phyloP scores from a whole-genome alignment of 179 eudicot genomes.

The Dionaea muscipula region DNA sequence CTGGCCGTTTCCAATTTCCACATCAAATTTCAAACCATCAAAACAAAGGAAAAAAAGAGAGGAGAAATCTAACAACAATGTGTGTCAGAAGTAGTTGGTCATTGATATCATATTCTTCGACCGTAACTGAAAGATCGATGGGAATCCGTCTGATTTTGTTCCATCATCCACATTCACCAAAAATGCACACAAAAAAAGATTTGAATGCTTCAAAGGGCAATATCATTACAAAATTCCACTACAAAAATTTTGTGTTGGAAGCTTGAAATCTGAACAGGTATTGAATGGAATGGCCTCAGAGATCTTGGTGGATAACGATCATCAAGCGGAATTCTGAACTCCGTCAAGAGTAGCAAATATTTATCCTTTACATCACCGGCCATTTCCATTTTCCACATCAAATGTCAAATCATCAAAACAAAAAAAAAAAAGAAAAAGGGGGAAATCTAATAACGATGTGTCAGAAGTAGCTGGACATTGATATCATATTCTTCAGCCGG shows the following conservation, averaged over 20 bases:
- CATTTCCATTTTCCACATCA: neutral
- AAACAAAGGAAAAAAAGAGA: neutral
- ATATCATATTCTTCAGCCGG: slow-evolving; percentile 7
- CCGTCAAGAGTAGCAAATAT: too few relatives aligned
- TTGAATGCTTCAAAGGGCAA: too few relatives aligned
- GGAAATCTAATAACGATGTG: neutral
- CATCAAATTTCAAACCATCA: neutral
- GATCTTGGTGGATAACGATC: too few relatives aligned
- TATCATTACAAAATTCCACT: too few relatives aligned
- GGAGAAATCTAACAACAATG: neutral
- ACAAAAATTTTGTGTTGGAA: too few relatives aligned
- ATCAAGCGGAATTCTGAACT: too few relatives aligned
- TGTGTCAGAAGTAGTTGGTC: slow-evolving; percentile 23
- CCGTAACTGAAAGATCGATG: slow-evolving; percentile 11
- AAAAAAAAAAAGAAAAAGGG: neutral
- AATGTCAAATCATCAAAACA: neutral
- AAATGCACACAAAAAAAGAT: too few relatives aligned
- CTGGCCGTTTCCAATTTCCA: slow-evolving; percentile 7
- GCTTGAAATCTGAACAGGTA: too few relatives aligned
- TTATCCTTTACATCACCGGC: too few relatives aligned
- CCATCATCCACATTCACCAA: slow-evolving; percentile 21
- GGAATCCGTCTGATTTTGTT: slow-evolving; percentile 28
- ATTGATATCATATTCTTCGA: slow-evolving; percentile 6
- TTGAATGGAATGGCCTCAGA: too few relatives aligned
- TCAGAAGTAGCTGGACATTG: slow-evolving; percentile 23